Conservation (phyloP, 805 yeast species). For the Gaillardinia entomophila region DNA sequence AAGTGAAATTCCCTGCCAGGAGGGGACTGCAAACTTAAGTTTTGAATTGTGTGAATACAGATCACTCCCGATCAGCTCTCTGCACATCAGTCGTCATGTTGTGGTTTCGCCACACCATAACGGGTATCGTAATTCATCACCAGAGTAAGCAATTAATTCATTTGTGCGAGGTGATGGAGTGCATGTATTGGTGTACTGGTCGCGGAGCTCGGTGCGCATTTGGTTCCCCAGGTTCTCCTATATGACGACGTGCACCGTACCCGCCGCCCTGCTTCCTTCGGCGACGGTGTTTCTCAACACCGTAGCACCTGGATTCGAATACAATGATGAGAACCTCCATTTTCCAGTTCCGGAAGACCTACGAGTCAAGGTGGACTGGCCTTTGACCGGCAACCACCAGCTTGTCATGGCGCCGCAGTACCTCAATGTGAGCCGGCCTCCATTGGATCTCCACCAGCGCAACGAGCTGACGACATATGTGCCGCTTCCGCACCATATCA, state of each 20-base stretch:
- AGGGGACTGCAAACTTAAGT: too few relatives aligned
- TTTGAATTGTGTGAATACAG: too few relatives aligned
- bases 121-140: too few relatives aligned
- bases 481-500: slow-evolving; percentile 45
- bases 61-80: too few relatives aligned
- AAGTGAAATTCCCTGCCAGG: too few relatives aligned
- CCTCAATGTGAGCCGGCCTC: slow-evolving; percentile 34
- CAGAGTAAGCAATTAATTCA: too few relatives aligned
- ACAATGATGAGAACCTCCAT: slow-evolving; percentile 29
- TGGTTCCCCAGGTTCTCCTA: not conserved
- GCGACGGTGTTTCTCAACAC: slow-evolving; percentile 25
- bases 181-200: too few relatives aligned
- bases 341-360: slow-evolving; percentile 15
- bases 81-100: too few relatives aligned
- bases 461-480: slow-evolving; percentile 49
- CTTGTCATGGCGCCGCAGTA: slow-evolving; percentile 19
- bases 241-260: not conserved
- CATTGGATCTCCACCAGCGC: slow-evolving; percentile 16
- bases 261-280: slow-evolving; percentile 15
- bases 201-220: too few relatives aligned
- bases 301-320: slow-evolving; percentile 31
- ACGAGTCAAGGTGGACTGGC: slow-evolving; percentile 16
- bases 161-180: too few relatives aligned
- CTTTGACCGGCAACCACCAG: slow-evolving; percentile 11
- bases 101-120: too few relatives aligned